These are phyloP conservation scores for Galeopsis tetrahit DNA, from an alignment of 257 asterid species.

Conservation along the genomic window DNA sequence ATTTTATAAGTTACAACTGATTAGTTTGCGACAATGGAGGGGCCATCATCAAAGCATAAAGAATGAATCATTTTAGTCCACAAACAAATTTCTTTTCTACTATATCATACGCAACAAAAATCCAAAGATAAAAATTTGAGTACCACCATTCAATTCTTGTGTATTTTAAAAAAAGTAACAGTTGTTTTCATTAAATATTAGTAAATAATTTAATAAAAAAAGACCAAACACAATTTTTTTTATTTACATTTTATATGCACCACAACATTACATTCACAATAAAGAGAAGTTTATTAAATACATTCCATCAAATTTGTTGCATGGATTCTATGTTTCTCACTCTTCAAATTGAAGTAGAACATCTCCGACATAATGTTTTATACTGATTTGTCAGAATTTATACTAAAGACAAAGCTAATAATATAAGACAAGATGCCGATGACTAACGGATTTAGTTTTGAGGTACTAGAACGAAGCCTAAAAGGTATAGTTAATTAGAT, in stretches of 20 bases:
- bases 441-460: too few species aligned
- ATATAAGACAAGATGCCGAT: too few species aligned
- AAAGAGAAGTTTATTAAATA: slow-evolving; percentile 24
- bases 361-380: too few species aligned
- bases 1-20: neutral
- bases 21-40: slow-evolving; percentile 15
- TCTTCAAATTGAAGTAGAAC: too few species aligned
- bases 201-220: neutral
- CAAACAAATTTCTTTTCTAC: slow-evolving; percentile 13
- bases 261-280: slow-evolving; percentile 25
- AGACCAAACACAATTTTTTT: neutral
- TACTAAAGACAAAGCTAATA: too few species aligned
- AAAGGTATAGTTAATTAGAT: too few species aligned
- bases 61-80: neutral
- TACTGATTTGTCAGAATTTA: too few species aligned
- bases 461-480: too few species aligned
- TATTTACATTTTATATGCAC: slow-evolving; percentile 35
- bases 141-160: too few species aligned
- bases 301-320: neutral
- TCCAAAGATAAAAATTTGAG: neutral
- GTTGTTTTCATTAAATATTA: too few species aligned
- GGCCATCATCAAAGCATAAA: slow-evolving; percentile 23
- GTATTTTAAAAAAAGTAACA: too few species aligned
- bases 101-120: neutral
- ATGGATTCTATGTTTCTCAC: neutral